A percentile compares a stretch with the other conserved stretches of the same genome.
Conservation (phyloP, 2,329 filamentous ascomycete genomes). For the Juglanconis oblonga region DNA sequence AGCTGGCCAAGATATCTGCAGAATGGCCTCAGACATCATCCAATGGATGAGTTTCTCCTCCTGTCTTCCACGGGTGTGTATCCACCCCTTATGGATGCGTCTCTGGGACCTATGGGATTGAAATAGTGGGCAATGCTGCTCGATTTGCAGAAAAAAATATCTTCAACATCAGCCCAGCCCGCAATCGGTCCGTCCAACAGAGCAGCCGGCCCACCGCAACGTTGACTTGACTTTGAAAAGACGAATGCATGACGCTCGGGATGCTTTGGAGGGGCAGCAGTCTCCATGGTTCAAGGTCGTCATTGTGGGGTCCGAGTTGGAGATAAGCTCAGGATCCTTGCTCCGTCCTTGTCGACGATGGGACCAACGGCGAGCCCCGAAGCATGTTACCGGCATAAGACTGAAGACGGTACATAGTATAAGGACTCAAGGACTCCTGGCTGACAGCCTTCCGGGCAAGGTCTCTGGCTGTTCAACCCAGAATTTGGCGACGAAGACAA, state of each 20-base stretch:
- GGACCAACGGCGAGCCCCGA: background rate
- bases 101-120: background rate
- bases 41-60: background rate
- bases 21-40: background rate
- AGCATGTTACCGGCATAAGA: too few relatives aligned
- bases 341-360: background rate
- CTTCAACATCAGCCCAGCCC: background rate
- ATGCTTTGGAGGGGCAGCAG: background rate
- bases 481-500: too few relatives aligned
- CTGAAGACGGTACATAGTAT: too few relatives aligned
- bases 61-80: background rate
- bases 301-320: background rate
- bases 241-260: background rate
- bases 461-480: too few relatives aligned
- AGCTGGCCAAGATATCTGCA: slow-evolving; percentile 6
- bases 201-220: background rate
- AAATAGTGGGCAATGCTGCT: background rate
- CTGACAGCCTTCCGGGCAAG: too few relatives aligned
- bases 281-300: background rate
- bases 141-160: background rate
- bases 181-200: background rate
- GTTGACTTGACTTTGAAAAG: background rate
- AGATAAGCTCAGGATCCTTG: background rate
- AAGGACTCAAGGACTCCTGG: too few relatives aligned
- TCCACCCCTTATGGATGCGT: background rate